These are phyloP conservation scores for Chlorociboria aeruginascens DNA, from an alignment of 495 filamentous ascomycete species.

Conservation along the genomic window DNA sequence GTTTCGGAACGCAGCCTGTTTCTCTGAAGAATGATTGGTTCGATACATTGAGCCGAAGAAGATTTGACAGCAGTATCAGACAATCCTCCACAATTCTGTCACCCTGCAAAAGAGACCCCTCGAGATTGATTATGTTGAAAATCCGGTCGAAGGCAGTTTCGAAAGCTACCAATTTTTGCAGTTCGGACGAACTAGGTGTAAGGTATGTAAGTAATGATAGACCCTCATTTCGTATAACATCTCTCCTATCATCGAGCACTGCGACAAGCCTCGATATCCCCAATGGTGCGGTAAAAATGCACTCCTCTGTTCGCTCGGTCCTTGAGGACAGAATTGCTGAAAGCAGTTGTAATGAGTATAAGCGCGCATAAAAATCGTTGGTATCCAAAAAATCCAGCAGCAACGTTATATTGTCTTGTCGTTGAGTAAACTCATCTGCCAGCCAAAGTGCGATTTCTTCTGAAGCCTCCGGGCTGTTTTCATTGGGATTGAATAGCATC, in stretches of 20 bases:
- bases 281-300: constrained; percentile 74
- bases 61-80: constrained; percentile 81
- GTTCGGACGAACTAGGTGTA: constrained; percentile 41
- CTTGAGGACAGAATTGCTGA: constrained; percentile 74
- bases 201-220: constrained; percentile 38
- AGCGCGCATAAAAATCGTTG: constrained; percentile 77
- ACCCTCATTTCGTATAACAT: constrained; percentile 75
- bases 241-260: constrained; percentile 71
- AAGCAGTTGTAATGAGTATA: constrained; percentile 87
- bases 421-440: constrained; percentile 95
- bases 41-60: constrained; percentile 76
- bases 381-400: constrained; percentile 82
- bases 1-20: constrained; percentile 66
- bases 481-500: constrained; percentile 66
- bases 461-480: constrained; percentile 71
- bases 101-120: constrained; percentile 74
- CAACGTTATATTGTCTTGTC: constrained; percentile 93
- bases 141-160: constrained; percentile 85
- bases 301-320: constrained; percentile 92
- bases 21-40: constrained; percentile 95
- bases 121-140: constrained; percentile 67
- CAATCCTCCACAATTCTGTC: constrained; percentile 92
- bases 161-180: constrained; percentile 91
- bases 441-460: constrained; percentile 96
- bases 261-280: constrained; percentile 81